A percentile compares a stretch with the other conserved stretches of the same genome.
phyloP scores from a whole-genome alignment of 768 basidiomycete species.

The Lactifluus volemus region DNA sequence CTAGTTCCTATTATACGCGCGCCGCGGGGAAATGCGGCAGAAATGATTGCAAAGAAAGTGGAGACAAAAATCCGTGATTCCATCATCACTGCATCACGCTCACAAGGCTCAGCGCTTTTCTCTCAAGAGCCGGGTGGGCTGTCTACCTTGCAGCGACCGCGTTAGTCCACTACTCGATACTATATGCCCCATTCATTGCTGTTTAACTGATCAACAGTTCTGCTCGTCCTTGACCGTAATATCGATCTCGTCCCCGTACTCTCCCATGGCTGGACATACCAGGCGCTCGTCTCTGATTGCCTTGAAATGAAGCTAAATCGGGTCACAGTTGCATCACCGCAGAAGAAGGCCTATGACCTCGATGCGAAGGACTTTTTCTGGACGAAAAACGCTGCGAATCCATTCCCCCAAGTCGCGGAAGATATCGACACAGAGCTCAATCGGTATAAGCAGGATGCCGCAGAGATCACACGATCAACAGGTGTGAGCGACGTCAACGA shows the following conservation, averaged over 20 bases:
- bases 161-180: slow-evolving; percentile 37
- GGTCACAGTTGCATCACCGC: slow-evolving; percentile 69
- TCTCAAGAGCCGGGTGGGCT: slow-evolving; percentile 74
- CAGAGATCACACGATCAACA: slow-evolving; percentile 92
- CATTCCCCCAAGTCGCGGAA: slow-evolving; percentile 97
- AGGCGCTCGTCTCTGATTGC: slow-evolving; percentile 95
- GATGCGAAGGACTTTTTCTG: slow-evolving; percentile 99
- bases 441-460: slow-evolving; percentile 91
- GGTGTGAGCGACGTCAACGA: slow-evolving; percentile 96
- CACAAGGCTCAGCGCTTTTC: slow-evolving; percentile 57
- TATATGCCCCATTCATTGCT: background rate
- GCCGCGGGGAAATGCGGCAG: slow-evolving; percentile 93
- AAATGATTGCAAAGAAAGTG: slow-evolving; percentile 97
- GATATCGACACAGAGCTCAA: slow-evolving; percentile 91
- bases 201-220: slow-evolving; percentile 42
- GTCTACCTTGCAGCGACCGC: slow-evolving; percentile 78
- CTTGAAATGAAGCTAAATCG: slow-evolving; percentile 95
- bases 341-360: slow-evolving; percentile 87
- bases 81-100: slow-evolving; percentile 59
- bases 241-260: slow-evolving; percentile 90
- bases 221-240: slow-evolving; percentile 91
- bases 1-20: slow-evolving; percentile 92
- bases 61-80: slow-evolving; percentile 88
- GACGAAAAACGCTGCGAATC: slow-evolving; percentile 91
- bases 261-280: slow-evolving; percentile 98